A percentile compares a stretch with the other conserved stretches of the same genome.
phyloP scores from a whole-genome alignment of 1,284 basidiomycete genomes.

The Cutaneotrichosporon cyanovorans region DNA sequence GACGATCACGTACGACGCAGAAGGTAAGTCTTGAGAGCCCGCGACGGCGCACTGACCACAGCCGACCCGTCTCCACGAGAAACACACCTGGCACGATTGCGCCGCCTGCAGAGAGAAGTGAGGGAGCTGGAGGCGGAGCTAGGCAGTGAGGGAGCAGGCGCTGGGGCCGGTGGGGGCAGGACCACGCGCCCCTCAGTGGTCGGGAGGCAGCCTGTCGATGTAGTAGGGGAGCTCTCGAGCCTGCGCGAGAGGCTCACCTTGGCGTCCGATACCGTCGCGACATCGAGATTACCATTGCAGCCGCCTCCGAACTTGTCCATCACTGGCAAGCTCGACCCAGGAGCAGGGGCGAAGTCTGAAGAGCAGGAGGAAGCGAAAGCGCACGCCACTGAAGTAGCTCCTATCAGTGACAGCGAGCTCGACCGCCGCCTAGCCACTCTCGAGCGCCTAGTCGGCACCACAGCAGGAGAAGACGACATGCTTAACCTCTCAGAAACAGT shows the following conservation, averaged over 20 bases:
- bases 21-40: too few species aligned
- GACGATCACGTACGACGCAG: too few species aligned
- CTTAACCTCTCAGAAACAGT: conserved; percentile 52
- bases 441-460: conserved; percentile 63
- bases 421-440: conserved; percentile 71
- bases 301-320: too few species aligned
- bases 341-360: too few species aligned
- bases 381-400: too few species aligned
- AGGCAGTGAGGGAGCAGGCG: neutral
- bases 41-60: too few species aligned
- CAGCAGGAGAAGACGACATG: too few species aligned
- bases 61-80: conserved; percentile 1
- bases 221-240: conserved; percentile 28
- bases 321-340: too few species aligned
- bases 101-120: conserved; percentile 47
- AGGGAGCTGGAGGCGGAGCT: conserved; percentile 48
- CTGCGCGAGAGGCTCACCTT: conserved; percentile 26
- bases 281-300: too few species aligned
- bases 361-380: too few species aligned
- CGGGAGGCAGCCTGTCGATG: conserved; percentile 25
- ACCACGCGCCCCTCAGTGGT: conserved; percentile 19
- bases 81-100: conserved; percentile 33
- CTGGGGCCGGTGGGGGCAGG: neutral
- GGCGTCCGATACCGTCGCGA: neutral
- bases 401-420: conserved; percentile 3